Evolutionary conservation across 441 rosid genomes (phyloP), one percentile per base, ranked within the genome.

Genomic region (Flueggea neowawraea): DNA sequence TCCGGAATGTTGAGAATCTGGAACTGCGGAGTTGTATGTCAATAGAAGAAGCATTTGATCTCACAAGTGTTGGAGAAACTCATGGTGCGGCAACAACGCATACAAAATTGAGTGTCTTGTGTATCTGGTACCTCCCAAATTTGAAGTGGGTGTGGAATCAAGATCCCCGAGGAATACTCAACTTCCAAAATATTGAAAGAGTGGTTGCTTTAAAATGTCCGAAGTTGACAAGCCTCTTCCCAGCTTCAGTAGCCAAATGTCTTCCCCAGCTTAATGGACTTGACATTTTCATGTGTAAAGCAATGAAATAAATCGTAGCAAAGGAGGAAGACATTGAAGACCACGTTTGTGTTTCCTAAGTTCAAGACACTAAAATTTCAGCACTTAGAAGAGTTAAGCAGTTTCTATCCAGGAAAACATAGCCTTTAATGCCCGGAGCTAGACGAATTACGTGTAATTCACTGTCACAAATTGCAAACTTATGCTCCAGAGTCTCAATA

Each of bases 231-330:
- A 13, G 44, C 36, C 57, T 76, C 1, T 69, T 76, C 44, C 71
- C 77, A 32, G 52, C 60, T 5, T 63, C 62, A 10, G 50, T 71
- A 32, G 73, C 73, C 11, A 32, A 6, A 43, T 43, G 36, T 22
- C 61, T 65, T 61, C 14, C 5, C 2, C 44, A 50, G 48, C 68
- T 68, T 10, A 39, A 41, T 10, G 1, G 1, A 1, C 36, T 49
- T 10, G 15, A 1, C 0, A 31, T 65, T 5, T 0, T 0, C 10
- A 6, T 12, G 0, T 63, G 69, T 10, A 41, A 5, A 36, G 43
- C 16, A 10, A 0, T 58, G 17, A 63, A 64, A 55, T 61, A 53
- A 39, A 58, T 69, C 57, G 56, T 59, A 39, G 52, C 31, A 36
- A 15, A 32, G 0, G 12, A 16, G 5, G 32, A 50, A n/a, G 6